Conservation (phyloP, 176 grass and related monocot species). For the Ensete glaucum region DNA sequence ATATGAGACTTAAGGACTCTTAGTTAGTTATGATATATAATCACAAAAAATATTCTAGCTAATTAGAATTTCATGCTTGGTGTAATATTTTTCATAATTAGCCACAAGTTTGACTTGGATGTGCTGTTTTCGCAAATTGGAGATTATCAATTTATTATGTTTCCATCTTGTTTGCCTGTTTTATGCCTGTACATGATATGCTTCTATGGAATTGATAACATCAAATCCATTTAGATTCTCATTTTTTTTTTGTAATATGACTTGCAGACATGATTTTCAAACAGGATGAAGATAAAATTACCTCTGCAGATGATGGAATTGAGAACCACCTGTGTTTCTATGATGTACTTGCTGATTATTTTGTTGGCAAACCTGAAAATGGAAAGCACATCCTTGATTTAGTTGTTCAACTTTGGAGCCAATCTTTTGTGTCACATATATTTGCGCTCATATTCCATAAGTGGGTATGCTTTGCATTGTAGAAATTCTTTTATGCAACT, state of each 20-base stretch:
- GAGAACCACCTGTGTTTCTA: constrained; percentile 53
- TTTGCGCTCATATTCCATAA: constrained; percentile 91
- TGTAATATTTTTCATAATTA: no score
- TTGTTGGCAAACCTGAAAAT: constrained; percentile 60
- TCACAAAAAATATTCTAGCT: no score
- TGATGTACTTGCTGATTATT: constrained; percentile 89
- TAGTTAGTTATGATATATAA: no score
- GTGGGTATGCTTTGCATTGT: constrained; percentile 51
- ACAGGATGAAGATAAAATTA: constrained; percentile 38
- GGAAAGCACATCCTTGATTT: constrained; percentile 75
- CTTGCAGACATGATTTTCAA: constrained; percentile 68
- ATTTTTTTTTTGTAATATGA: not conserved
- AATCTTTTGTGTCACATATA: constrained; percentile 84
- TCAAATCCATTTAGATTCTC: not conserved
- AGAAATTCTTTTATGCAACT: not conserved
- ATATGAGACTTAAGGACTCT: no score
- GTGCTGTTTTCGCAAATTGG: no score
- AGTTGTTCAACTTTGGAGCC: constrained; percentile 97
- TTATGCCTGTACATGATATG: no score
- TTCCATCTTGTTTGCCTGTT: no score
- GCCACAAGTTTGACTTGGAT: no score
- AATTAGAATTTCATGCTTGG: no score
- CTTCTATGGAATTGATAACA: no score
- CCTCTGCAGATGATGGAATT: constrained; percentile 32
- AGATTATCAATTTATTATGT: no score